Base-by-base conservation (phyloP, 1,284 basidiomycete species). In the Uromyces viciae-fabae region DNA sequence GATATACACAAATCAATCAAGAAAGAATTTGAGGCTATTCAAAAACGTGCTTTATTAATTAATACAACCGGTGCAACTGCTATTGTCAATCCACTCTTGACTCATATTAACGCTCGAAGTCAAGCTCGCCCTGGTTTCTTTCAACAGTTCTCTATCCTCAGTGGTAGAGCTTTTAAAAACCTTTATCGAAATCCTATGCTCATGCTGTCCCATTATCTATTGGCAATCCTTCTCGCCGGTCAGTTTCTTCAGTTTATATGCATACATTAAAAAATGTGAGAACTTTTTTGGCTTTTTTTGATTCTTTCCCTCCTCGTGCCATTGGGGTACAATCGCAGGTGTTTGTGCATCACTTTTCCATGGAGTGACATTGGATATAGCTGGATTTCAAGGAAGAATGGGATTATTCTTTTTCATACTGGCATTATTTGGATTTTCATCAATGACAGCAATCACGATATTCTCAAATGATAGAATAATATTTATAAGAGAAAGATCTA, bases 101-200 rank as follows among this genome's bases (percentile, higher is more conserved):
- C n/a, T 36, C 52, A 74, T 62, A 25, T 56, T 5, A 33, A 36
- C 9, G 58, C 72, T 19, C 60, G 71, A 86, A 49, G 33, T 62
- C 14, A 33, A 62, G 56, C 42, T 49, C 90, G 94, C 81, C 96
- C 95, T 2, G 91, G 89, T 82, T 94, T 92, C 89, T 89, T 89
- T 81, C 95, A 92, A 28, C 96, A 99, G 87, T 97, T 99, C 86
- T 90, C 90, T 85, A 94, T 98, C 82, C 86, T 99, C 83, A 95
- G 93, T 84, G 94, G 95, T 31, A 87, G 96, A 81, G 95, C 95
- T n/a, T 99, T 98, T 89, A 98, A 98, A 90, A 98, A 98, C 85
- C 87, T 98, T 81, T 86, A 84, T 82, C 90, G 96, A 49, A 95
- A 99, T 85, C 95, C 96, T 0, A 92, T 95, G 81, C 87, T 98